Conservation (phyloP, 1,139 yeast genomes). For the Hemisphaericaspora subhashii region DNA sequence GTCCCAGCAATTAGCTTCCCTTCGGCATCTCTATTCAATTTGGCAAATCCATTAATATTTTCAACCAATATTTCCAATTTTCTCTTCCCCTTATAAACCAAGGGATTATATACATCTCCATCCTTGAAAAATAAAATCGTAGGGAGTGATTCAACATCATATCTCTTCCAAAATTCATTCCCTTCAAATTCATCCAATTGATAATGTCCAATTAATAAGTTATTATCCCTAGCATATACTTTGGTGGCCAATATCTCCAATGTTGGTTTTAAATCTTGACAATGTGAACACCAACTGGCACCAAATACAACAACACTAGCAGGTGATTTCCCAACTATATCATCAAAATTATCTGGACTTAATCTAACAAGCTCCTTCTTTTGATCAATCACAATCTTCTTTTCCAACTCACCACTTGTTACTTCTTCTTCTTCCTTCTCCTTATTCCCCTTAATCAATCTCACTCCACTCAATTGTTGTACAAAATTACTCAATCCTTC, state of each 20-base stretch:
- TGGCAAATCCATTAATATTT: slow-evolving; percentile 52
- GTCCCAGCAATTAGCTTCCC: slow-evolving; percentile 56
- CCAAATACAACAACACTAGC: slow-evolving; percentile 37
- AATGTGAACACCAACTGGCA: slow-evolving; percentile 32
- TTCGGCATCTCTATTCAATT: slow-evolving; percentile 47
- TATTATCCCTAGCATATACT: slow-evolving; percentile 30
- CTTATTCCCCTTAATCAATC: slow-evolving; percentile 21
- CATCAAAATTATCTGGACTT: slow-evolving; percentile 36
- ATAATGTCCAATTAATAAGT: slow-evolving; percentile 14
- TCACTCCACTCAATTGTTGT: slow-evolving; percentile 33
- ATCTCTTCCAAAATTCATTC: slow-evolving; percentile 42
- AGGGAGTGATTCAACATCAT: slow-evolving; percentile 50
- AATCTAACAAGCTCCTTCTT: slow-evolving; percentile 22
- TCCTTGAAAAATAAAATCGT: slow-evolving; percentile 50
- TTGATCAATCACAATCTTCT: no score
- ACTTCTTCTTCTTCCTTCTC: slow-evolving; percentile 10
- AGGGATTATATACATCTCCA: slow-evolving; percentile 44
- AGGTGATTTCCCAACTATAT: slow-evolving; percentile 27
- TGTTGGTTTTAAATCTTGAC: slow-evolving; percentile 27
- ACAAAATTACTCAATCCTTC: slow-evolving; percentile 48
- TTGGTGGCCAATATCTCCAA: slow-evolving; percentile 34
- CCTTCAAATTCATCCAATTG: slow-evolving; percentile 45
- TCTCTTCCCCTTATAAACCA: slow-evolving; percentile 41
- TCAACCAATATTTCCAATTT: slow-evolving; percentile 42
- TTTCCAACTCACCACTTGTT: no score